Evolutionary conservation across 768 basidiomycete genomes (phyloP), one percentile per base, ranked within the genome.

Genomic region (Suillus subluteus): DNA sequence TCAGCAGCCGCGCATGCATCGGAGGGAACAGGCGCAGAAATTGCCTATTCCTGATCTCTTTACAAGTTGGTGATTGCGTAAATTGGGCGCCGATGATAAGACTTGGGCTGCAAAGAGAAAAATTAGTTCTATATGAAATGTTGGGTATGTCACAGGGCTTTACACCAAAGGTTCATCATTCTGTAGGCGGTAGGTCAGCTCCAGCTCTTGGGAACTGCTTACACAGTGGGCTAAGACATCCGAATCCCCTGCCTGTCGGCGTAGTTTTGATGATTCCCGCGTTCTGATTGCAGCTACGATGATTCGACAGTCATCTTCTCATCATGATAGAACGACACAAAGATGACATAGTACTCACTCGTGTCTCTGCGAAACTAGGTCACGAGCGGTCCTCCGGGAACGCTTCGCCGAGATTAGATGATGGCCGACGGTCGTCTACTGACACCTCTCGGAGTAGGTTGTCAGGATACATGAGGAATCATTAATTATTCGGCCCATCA

Each of bases 21-120:
- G 63, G 73, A 66, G 16, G 41, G 13, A 26, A 62, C n/a, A 37
- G 11, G 32, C n/a, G n/a, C 8, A 13, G 7, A 40, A 58, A 3
- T 23, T 58, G 23, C 23, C 38, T 26, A 11, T 35, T 38, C 13
- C 4, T 38, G 37, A 38, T 15, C 23, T 41, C 26, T 41, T 59
- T 26, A 41, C 40, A 26, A 23, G 23, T 30, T 26, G 40, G 21
- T 41, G 40, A 21, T 56, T 56, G 21, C 55, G 55, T 56, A 21
- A 35, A 12, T n/a, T 35, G 6, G 21, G 12, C 13, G 5, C 32
- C 6, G 21, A 13, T 56, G 21, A 56, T n/a, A 13, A 1, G 11
- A 21, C 2, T n/a, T 35, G 32, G 5, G 55, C 11, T n/a, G 6
- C 32, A 37, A 35, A n/a, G 21, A 56, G 32, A 37, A 21, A 21